phyloP scores from a whole-genome alignment of 1,284 basidiomycete species.

The Melampsora abietis-canadensis region DNA sequence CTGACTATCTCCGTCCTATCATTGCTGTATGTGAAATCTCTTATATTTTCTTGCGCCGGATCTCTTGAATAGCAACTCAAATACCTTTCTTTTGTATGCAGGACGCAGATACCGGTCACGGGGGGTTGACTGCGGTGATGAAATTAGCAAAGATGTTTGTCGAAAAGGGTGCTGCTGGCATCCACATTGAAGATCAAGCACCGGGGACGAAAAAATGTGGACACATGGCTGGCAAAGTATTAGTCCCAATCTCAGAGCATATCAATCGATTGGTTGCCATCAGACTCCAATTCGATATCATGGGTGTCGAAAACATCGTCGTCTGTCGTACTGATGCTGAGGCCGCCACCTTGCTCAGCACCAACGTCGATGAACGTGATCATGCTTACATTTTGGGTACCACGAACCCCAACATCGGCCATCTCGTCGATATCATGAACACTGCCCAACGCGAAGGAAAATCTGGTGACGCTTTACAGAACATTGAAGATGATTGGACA shows the following conservation, averaged over 20 bases:
- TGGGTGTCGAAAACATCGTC: conserved; percentile 79
- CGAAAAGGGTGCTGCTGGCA: conserved; percentile 80
- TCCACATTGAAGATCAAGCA: conserved; percentile 87
- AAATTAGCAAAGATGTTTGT: conserved; percentile 90
- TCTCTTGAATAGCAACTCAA: conserved; percentile 30
- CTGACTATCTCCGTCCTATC: conserved; percentile 88
- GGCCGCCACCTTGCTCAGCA: conserved; percentile 78
- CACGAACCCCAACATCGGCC: conserved; percentile 59
- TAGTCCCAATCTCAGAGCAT: conserved; percentile 82
- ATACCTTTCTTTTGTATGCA: conserved; percentile 32
- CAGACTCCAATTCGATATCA: conserved; percentile 81
- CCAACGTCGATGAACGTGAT: conserved; percentile 74
- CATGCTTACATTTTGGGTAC: conserved; percentile 71
- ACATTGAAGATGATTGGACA: conserved; percentile 74
- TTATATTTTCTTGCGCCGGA: conserved; percentile 56
- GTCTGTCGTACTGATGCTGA: conserved; percentile 90
- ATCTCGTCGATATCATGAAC: conserved; percentile 70
- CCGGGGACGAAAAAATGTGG: conserved; percentile 92
- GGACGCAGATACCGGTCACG: conserved; percentile 63
- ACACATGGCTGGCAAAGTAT: conserved; percentile 86
- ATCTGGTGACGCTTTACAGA: conserved; percentile 68
- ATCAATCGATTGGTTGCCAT: conserved; percentile 75
- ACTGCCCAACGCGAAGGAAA: conserved; percentile 70
- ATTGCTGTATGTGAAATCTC: conserved; percentile 92
- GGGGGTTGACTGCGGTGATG: conserved; percentile 91